Evolutionary conservation across 2,329 filamentous ascomycete species (phyloP), one percentile per base, ranked within the genome.

Genomic region (Teratosphaeria pseudoeucalypti): DNA sequence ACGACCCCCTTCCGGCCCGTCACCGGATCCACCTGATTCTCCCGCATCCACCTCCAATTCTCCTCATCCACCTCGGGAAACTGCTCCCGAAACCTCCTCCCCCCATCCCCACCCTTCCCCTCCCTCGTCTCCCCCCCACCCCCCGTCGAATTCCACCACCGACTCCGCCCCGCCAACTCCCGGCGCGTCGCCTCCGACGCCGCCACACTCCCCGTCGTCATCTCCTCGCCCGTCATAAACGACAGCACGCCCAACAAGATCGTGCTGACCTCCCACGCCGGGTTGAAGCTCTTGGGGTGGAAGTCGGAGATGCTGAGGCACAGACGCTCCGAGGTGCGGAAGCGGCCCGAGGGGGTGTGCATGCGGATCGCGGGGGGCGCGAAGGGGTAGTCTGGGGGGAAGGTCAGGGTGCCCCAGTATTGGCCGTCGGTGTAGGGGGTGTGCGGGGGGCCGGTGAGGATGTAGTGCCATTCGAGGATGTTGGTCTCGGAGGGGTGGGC

Each of bases 181-280:
- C 85, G 87, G 62, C 92, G 84, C 78, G 97, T 92, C 3, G 82
- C 79, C 56, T 89, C 83, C 0, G 84, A 87, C 19, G 86, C 89
- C 6, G 87, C 86, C 34, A 99, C 84, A 34, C 87, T 92, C 2
- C 94, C 94, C 0, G 94, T 97, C 0, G 94, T 99, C 88, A 97
- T 96, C 78, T 99, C 94, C 71, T 99, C 92, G 65, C 89, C 90
- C 2, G 92, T 97, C 94, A 99, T 99, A 76, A 99, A 99, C 47
- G 89, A 95, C 63, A 97, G 79, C 32, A 99, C 82, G 10, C 94
- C 94, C 58, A 95, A 95, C 16, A 99, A 79, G 64, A 99, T 99
- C 0, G 94, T 99, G 58, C 88, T 92, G 7, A 99, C 94, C 71
- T 96, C 92, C 94, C 94, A 99, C 0, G 94, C 92, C 1, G 94